phyloP scores from a whole-genome alignment of 2,329 filamentous ascomycete genomes.

The Tolypocladium guangdongense region DNA sequence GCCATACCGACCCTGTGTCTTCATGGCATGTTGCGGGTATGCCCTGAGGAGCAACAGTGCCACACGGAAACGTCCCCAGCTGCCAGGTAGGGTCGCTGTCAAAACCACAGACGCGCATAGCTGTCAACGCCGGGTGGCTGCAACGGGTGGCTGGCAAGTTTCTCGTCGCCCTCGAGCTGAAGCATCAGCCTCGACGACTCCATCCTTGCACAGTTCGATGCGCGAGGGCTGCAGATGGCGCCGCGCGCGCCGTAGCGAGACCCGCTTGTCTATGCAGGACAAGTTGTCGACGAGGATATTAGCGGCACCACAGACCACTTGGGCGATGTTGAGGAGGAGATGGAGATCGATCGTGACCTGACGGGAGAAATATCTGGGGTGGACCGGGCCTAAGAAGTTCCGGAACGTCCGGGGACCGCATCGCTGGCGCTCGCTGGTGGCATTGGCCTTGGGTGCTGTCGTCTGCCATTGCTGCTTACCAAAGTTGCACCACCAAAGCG shows the following conservation, averaged over 20 bases:
- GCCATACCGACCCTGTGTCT: neutral
- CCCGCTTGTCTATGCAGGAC: neutral
- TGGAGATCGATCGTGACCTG: no score
- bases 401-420: neutral
- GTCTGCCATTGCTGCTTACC: neutral
- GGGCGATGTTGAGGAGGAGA: no score
- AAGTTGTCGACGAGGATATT: neutral
- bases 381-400: neutral
- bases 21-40: neutral
- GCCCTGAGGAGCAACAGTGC: neutral
- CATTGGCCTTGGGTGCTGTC: neutral
- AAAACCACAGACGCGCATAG: neutral
- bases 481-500: neutral
- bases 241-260: neutral
- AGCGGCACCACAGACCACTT: no score
- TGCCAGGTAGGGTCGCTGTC: neutral
- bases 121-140: neutral
- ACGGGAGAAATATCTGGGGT: no score
- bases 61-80: neutral
- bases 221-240: neutral
- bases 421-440: neutral
- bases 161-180: neutral
- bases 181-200: neutral
- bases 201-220: neutral
- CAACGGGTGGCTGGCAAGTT: neutral